Evolutionary conservation across 805 yeast species (phyloP), one percentile per base, ranked within the genome.

Genomic region (Candida nanaspora): DNA sequence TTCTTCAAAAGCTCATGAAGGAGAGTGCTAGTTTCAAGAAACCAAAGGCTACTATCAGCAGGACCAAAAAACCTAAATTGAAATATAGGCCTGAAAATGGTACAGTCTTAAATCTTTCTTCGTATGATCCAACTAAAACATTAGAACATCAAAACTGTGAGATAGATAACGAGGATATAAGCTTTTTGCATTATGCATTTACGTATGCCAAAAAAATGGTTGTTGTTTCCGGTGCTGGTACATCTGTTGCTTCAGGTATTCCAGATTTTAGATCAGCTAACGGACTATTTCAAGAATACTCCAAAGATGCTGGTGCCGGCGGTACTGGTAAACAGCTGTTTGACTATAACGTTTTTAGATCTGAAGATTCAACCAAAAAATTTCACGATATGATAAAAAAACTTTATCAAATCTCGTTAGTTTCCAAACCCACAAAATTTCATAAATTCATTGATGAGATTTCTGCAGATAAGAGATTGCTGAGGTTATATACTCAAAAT

Each of bases 181-280:
- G 69, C 7, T 74, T 78, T 44, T 51, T 80, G 21, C 70, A 69
- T 41, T 72, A 76, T 55, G 76, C 78, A 0, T 54, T 80, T 20
- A 58, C 56, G 27, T 68, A 81, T 48, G 69, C 89, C 25, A 75
- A 70, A 47, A 72, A 73, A 46, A 65, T 81, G 25, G 70, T 86
- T 2, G 74, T 82, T 23, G 70, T 88, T 23, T 76, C 89, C 1
- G 97, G 97, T 10, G 97, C 97, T 15, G 96, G 96, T 3, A 76
- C 86, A 16, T 86, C 95, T 11, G 93, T 89, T 40, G 82, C 84
- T 23, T 86, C 95, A 1, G 96, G 96, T 4, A 88, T 87, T 31
- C 96, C 96, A 3, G 68, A 63, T 49, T 63, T 87, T 55, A 65
- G 96, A 55, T 83, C 94, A 7, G 74, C 86, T 1, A 66, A 78